Conservation (phyloP, 1,284 basidiomycete genomes). For the Cryptococcus hybrid region DNA sequence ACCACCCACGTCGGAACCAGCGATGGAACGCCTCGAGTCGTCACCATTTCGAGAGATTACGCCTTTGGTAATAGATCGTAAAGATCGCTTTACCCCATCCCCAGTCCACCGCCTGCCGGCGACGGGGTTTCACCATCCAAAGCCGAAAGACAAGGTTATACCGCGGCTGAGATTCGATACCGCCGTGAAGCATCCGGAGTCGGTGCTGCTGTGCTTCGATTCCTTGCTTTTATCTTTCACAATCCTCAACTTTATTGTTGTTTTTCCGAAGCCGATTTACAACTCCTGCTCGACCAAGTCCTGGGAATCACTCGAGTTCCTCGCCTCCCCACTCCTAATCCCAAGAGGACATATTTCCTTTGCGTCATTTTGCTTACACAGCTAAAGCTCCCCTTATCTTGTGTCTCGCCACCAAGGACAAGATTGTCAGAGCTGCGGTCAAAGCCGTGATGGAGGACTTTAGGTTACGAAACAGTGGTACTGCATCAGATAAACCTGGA, state of each 20-base stretch:
- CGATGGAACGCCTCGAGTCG: constrained; percentile 10
- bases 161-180: constrained; percentile 45
- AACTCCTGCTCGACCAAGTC: constrained; percentile 37
- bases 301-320: constrained; percentile 44
- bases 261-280: constrained; percentile 44
- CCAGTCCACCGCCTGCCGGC: constrained; percentile 1
- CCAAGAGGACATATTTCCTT: constrained; percentile 48
- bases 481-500: constrained; percentile 16
- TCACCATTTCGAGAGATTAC: constrained; percentile 34
- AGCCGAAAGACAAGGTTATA: constrained; percentile 37
- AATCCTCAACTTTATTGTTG: constrained; percentile 25
- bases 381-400: constrained; percentile 31
- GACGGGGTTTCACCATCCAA: constrained; percentile 14
- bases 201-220: constrained; percentile 35
- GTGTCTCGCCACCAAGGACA: constrained; percentile 32
- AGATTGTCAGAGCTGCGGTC: constrained; percentile 37
- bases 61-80: constrained; percentile 14
- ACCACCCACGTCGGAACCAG: constrained; percentile 27
- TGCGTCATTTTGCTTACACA: constrained; percentile 41
- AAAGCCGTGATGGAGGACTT: constrained; percentile 29
- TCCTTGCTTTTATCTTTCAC: constrained; percentile 34
- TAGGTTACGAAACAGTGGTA: constrained; percentile 13
- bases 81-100: constrained; percentile 21
- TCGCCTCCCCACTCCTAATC: constrained; percentile 39
- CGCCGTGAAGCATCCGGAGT: constrained; percentile 46